A percentile compares a stretch with the other conserved stretches of the same genome.
Evolutionary conservation across 140 eudicot species (phyloP).

Genomic region (Cichorium intybus): DNA sequence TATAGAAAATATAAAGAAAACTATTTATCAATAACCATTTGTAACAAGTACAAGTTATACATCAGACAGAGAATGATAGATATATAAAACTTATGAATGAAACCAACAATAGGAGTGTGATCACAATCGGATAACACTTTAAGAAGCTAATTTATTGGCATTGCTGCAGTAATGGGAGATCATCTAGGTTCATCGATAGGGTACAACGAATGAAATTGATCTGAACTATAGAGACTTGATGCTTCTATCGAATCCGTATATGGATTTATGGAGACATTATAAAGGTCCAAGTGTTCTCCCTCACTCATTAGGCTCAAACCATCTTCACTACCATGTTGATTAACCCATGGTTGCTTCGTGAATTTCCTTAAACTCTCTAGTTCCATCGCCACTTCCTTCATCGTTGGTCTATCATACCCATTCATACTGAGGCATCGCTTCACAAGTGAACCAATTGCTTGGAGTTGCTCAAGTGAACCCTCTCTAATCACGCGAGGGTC

Average conservation of each 20-base stretch:
- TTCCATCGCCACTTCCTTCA: slow-evolving; percentile 27
- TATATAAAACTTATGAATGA: too few species aligned
- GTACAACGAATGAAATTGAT: slow-evolving; percentile 9
- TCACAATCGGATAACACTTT: neutral
- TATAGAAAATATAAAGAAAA: neutral
- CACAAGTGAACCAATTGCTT: slow-evolving; percentile 11
- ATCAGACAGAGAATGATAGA: neutral
- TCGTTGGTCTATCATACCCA: slow-evolving; percentile 17
- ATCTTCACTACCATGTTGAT: slow-evolving; percentile 17
- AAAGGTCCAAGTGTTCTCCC: slow-evolving; percentile 19
- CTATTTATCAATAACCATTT: neutral
- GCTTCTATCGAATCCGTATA: neutral
- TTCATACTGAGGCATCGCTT: slow-evolving; percentile 19
- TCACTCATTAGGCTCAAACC: neutral
- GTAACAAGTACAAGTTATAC: neutral
- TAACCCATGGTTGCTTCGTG: slow-evolving; percentile 25
- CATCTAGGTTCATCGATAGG: slow-evolving; percentile 14
- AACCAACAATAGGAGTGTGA: neutral
- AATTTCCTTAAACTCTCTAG: slow-evolving; percentile 20
- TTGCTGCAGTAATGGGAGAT: neutral
- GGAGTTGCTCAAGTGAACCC: slow-evolving; percentile 17
- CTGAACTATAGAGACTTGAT: slow-evolving; percentile 10
- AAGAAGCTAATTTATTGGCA: neutral
- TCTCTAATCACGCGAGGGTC: slow-evolving; percentile 20
- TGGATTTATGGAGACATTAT: slow-evolving; percentile 20